Conservation (phyloP, 1,284 basidiomycete species). For the Leccinum solheimii region DNA sequence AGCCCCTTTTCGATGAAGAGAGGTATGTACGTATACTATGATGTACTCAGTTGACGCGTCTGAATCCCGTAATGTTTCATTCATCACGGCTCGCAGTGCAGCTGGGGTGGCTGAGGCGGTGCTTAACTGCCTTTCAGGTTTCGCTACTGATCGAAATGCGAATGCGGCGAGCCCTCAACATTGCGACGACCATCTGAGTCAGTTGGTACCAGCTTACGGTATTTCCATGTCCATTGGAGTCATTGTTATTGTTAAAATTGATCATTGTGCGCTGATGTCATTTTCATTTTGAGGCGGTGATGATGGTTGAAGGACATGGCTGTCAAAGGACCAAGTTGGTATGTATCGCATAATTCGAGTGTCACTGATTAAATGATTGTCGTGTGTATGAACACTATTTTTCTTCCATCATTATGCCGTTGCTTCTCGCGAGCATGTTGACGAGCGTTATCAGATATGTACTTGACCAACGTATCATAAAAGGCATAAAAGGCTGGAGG, state of each 20-base stretch:
- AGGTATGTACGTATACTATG: not conserved
- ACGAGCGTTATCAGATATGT: no score
- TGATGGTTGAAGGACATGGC: not conserved
- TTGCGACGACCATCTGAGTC: not conserved
- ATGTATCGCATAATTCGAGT: no score
- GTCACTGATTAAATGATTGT: no score
- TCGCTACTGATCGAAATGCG: not conserved
- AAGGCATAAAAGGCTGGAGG: no score
- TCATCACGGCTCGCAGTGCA: not conserved
- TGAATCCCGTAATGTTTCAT: not conserved
- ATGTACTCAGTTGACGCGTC: not conserved
- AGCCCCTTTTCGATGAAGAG: not conserved
- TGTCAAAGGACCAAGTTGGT: not conserved
- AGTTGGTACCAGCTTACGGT: not conserved
- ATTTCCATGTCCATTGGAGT: not conserved
- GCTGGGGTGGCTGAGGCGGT: not conserved
- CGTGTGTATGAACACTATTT: not conserved
- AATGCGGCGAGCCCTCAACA: not conserved
- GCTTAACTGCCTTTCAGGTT: not conserved
- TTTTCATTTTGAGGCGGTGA: not conserved
- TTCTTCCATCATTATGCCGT: not conserved
- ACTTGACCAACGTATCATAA: not conserved
- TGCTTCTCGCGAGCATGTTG: not conserved
- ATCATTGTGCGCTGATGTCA: not conserved
- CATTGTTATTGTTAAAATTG: not conserved